phyloP scores from a whole-genome alignment of 345 rosid species.

The Lepidium africanum region DNA sequence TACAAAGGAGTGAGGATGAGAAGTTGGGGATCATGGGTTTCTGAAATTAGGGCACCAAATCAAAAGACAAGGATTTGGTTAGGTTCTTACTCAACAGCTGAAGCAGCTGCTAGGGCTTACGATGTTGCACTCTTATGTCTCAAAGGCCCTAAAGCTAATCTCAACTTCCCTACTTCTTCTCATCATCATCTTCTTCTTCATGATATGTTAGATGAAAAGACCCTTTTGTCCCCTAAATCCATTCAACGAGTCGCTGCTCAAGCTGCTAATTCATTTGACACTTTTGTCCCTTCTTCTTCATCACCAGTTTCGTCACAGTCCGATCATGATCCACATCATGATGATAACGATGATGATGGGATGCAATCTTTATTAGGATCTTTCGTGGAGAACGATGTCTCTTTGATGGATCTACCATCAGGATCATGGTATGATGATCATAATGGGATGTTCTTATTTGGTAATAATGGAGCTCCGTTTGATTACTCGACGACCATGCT shows the following conservation, averaged over 20 bases:
- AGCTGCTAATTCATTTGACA: conserved; percentile 37
- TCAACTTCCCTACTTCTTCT: conserved; percentile 64
- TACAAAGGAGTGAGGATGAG: conserved; percentile 97
- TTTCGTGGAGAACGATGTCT: conserved; percentile 17
- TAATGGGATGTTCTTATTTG: conserved; percentile 34
- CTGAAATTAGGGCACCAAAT: conserved; percentile 95
- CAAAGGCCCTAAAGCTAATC: conserved; percentile 77
- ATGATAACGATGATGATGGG: conserved; percentile 36
- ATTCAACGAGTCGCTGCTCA: conserved; percentile 87
- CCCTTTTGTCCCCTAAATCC: conserved; percentile 73
- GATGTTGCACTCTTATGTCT: conserved; percentile 96
- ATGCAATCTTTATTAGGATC: conserved; percentile 32
- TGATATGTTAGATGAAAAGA: conserved; percentile 23
- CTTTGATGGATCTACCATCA: conserved; percentile 31
- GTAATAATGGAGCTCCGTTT: conserved; percentile 28
- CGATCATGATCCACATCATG: conserved; percentile 7
- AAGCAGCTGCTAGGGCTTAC: conserved; percentile 96
- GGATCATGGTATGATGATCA: conserved; percentile 33
- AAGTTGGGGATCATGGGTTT: conserved; percentile 98
- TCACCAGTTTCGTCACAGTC: conserved; percentile 30
- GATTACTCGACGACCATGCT: conserved; percentile 29
- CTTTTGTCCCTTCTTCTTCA: conserved; percentile 22
- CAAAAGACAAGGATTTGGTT: conserved; percentile 96
- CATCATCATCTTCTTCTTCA: conserved; percentile 23
- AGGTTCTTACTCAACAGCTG: conserved; percentile 93